Evolutionary conservation across 2,329 filamentous ascomycete species (phyloP).

Genomic region (Fusarium bactridioides): DNA sequence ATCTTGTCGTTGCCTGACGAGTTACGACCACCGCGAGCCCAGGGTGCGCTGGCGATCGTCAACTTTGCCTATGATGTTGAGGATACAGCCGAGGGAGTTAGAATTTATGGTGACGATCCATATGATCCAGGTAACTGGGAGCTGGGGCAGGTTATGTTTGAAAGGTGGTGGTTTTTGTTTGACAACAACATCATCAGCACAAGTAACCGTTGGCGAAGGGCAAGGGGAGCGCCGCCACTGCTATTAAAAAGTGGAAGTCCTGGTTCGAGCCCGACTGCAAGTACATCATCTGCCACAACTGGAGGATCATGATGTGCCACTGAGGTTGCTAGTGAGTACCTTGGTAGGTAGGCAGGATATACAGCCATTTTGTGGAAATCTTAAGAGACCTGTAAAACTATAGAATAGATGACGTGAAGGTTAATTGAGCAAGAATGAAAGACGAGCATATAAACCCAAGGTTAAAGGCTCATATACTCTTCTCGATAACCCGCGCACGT

Average conservation of each 20-base stretch:
- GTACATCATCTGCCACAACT: background rate
- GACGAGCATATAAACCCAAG: background rate
- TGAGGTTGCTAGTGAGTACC: background rate
- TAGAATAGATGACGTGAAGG: background rate
- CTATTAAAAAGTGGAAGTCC: constrained; percentile 19
- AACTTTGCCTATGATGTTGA: constrained; percentile 66
- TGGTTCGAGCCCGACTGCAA: background rate
- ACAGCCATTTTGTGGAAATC: background rate
- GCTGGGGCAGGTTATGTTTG: constrained; percentile 64
- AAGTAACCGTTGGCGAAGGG: constrained; percentile 59
- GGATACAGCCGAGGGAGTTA: constrained; percentile 59
- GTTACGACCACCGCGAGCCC: constrained; percentile 56
- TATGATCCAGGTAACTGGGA: constrained; percentile 62
- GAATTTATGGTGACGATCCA: constrained; percentile 59
- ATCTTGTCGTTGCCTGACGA: constrained; percentile 59
- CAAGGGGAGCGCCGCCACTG: constrained; percentile 54
- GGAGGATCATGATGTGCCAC: background rate
- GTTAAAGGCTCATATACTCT: background rate
- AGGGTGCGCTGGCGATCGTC: constrained; percentile 56
- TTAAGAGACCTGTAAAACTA: background rate
- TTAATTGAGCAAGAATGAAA: background rate
- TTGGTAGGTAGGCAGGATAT: background rate
- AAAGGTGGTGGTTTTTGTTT: constrained; percentile 68
- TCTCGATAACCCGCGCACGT: background rate
- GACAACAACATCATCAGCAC: constrained; percentile 60